Evolutionary conservation across 2,329 filamentous ascomycete genomes (phyloP), one percentile per base, ranked within the genome.

Genomic region (Colletotrichum theobromicola): DNA sequence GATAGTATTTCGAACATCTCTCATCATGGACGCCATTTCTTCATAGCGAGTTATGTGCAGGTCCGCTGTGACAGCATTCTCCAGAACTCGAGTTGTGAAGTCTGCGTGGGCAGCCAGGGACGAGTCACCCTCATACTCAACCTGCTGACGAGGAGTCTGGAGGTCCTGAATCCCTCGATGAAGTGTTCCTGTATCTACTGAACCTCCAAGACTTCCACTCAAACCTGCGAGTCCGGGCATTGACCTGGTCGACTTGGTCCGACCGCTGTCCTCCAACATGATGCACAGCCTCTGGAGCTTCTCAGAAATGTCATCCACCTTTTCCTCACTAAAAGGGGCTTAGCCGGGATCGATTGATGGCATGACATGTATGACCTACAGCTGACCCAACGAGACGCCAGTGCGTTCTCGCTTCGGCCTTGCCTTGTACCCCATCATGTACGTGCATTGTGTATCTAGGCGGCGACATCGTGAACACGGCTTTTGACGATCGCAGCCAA

Each of bases 141-240:
- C n/a, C 50, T 55, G n/a, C 0, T 55, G n/a, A n/a, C 2, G 0
- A 16, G 50, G 16, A 10, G 0, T n/a, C n/a, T 16, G 2, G 50
- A 10, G 24, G 3, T 24, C 50, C 2, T 24, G 24, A 7, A 18
- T 21, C 15, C 12, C 24, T 26, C 1, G 12, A 12, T 16, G n/a
- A 21, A 0, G 0, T n/a, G 4, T 53, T 1, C 2, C n/a, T 24
- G 21, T 9, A 1, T 53, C 46, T 53, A 2, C 10, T 37, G 3
- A 0, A 37, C 4, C 15, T 0, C 18, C 12, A 7, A 1, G n/a
- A 24, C 46, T 53, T 53, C 21, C 21, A 32, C n/a, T 62, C 32
- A 12, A 26, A 12, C 18, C 24, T 13, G 5, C 1, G 9, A 26
- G 7, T 6, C n/a, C 18, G n/a, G 32, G n/a, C 4, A 18, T 37